Evolutionary conservation across 768 basidiomycete species (phyloP).

Genomic region (Mycena metata): DNA sequence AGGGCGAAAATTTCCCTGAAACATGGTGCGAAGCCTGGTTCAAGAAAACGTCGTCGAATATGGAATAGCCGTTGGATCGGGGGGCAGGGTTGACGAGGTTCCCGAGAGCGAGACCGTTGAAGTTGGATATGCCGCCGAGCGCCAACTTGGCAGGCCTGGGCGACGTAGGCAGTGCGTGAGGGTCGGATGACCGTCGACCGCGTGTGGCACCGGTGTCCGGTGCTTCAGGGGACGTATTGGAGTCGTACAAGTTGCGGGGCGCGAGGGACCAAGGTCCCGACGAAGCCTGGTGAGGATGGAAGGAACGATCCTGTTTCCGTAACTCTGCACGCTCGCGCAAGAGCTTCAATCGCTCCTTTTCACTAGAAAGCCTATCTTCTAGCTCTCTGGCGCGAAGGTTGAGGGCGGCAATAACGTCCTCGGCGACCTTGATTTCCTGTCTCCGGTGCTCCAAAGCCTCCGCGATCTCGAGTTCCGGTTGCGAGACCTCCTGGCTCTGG

Average conservation of each 20-base stretch:
- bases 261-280: constrained; percentile 39
- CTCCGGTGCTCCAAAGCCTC: constrained; percentile 67
- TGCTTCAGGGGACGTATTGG: constrained; percentile 23
- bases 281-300: constrained; percentile 47
- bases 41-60: constrained; percentile 57
- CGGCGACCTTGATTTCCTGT: constrained; percentile 72
- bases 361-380: constrained; percentile 76
- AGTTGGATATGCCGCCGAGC: constrained; percentile 47
- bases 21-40: constrained; percentile 40
- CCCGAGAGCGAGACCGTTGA: constrained; percentile 33
- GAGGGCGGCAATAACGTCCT: constrained; percentile 75
- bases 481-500: constrained; percentile 60
- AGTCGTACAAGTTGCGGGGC: constrained; percentile 34
- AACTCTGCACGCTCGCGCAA: constrained; percentile 71
- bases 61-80: constrained; percentile 55
- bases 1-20: constrained; percentile 64
- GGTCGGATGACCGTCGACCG: constrained; percentile 33
- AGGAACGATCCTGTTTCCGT: constrained; percentile 57
- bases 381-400: constrained; percentile 78
- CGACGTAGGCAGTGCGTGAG: constrained; percentile 40
- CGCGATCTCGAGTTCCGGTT: constrained; percentile 66
- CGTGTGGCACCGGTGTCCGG: constrained; percentile 27
- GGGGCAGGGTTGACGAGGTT: constrained; percentile 31
- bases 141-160: constrained; percentile 47
- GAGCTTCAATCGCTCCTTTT: constrained; percentile 70